A percentile compares a stretch with the other conserved stretches of the same genome.
These are phyloP conservation scores for Lactarius trivialis DNA, from an alignment of 768 basidiomycete genomes.

Conservation along the genomic window DNA sequence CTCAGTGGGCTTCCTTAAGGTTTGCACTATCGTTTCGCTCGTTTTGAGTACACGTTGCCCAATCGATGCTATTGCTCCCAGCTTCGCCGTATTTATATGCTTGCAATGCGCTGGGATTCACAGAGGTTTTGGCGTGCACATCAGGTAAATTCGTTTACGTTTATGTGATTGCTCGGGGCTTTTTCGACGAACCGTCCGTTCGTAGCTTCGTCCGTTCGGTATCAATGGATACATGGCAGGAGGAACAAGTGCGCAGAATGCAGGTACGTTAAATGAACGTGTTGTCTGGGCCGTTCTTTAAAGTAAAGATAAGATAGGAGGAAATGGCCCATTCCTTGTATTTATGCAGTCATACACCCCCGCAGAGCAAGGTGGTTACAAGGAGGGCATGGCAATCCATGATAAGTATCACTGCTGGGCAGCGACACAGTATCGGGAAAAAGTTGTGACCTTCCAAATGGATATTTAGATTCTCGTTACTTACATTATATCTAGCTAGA, in stretches of 20 bases:
- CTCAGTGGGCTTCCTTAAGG: slow-evolving; percentile 91
- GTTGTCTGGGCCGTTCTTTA: slow-evolving; percentile 4
- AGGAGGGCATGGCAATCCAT: slow-evolving; percentile 50
- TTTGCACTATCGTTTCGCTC: slow-evolving; percentile 27
- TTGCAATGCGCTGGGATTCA: slow-evolving; percentile 82
- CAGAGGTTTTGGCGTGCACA: slow-evolving; percentile 89
- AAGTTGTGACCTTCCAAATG: slow-evolving; percentile 42
- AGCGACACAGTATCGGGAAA: slow-evolving; percentile 90
- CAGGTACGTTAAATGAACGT: slow-evolving; percentile 44
- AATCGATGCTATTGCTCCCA: slow-evolving; percentile 27
- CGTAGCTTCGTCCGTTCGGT: slow-evolving; percentile 83
- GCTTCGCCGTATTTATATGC: slow-evolving; percentile 86
- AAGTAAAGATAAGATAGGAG: slow-evolving; percentile 56
- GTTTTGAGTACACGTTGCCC: neutral
- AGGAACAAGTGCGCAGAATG: slow-evolving; percentile 85
- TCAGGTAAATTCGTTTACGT: slow-evolving; percentile 45
- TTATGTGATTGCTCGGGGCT: neutral
- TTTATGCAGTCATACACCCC: slow-evolving; percentile 72
- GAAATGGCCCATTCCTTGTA: slow-evolving; percentile 74
- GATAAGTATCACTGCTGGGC: slow-evolving; percentile 93
- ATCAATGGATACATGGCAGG: slow-evolving; percentile 96
- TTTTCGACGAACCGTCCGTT: slow-evolving; percentile 20
- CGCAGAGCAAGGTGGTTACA: slow-evolving; percentile 62
- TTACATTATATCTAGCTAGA: slow-evolving; percentile 50
- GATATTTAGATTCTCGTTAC: neutral